Percentiles rank a stretch among this genome's conserved stretches.
These are phyloP conservation scores for Stachybotrys elegans DNA, from an alignment of 2,329 filamentous ascomycete species.

Conservation along the genomic window DNA sequence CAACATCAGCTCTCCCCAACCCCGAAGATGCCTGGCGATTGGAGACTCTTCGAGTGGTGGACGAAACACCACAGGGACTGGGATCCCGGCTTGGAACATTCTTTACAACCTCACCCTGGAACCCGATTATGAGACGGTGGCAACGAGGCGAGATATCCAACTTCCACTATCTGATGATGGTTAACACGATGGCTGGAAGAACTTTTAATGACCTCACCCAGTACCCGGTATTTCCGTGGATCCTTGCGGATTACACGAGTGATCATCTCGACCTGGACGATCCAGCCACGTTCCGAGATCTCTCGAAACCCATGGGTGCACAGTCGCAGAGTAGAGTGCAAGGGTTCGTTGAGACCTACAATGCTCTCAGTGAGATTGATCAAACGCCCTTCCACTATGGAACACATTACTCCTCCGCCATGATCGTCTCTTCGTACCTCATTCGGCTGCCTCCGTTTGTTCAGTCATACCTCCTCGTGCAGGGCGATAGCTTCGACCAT, in stretches of 20 bases:
- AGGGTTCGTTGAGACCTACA: slow-evolving; percentile 79
- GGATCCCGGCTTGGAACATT: slow-evolving; percentile 89
- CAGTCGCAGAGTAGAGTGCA: slow-evolving; percentile 72
- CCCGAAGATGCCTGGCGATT: slow-evolving; percentile 89
- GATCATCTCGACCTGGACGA: slow-evolving; percentile 84
- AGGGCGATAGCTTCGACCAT: slow-evolving; percentile 95
- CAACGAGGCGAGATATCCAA: slow-evolving; percentile 93
- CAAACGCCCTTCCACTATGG: slow-evolving; percentile 95
- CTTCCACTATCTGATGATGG: slow-evolving; percentile 97
- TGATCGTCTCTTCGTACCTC: slow-evolving; percentile 96
- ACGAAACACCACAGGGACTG: slow-evolving; percentile 58
- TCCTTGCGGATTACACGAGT: slow-evolving; percentile 91
- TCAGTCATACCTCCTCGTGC: slow-evolving; percentile 87
- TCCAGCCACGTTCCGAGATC: slow-evolving; percentile 79
- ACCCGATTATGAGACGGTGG: slow-evolving; percentile 85
- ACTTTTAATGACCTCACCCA: slow-evolving; percentile 98
- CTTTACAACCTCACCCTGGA: slow-evolving; percentile 77
- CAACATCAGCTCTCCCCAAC: slow-evolving; percentile 63
- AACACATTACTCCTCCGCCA: slow-evolving; percentile 97
- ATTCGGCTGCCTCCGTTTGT: slow-evolving; percentile 95
- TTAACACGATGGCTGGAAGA: slow-evolving; percentile 94
- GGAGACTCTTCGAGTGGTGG: slow-evolving; percentile 69
- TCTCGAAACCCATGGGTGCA: slow-evolving; percentile 94
- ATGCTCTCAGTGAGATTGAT: slow-evolving; percentile 84
- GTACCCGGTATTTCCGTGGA: slow-evolving; percentile 97